Percentiles rank a stretch among this genome's conserved stretches.
Evolutionary conservation across 306 rosid species (phyloP).

Genomic region (Cucumis melo): DNA sequence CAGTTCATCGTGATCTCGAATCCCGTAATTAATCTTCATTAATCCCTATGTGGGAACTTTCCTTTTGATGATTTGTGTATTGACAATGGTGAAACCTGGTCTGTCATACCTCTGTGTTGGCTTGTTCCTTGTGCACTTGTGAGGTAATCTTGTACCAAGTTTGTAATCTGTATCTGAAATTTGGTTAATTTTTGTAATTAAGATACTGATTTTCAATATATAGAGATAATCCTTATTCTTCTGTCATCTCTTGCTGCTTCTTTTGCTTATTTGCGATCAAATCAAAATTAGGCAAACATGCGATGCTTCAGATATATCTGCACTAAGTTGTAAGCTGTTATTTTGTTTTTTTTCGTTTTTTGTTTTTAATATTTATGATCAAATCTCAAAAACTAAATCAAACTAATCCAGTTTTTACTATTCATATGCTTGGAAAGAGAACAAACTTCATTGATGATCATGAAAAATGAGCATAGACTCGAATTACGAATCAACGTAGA

Average conservation of each 20-base stretch:
- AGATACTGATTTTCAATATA: constrained; percentile 5
- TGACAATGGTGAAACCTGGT: background rate
- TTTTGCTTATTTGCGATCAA: background rate
- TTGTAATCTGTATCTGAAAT: constrained; percentile 3
- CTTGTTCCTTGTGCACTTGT: background rate
- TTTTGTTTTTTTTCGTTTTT: background rate
- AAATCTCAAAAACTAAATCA: background rate
- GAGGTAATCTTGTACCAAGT: constrained; percentile 1
- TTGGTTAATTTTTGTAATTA: constrained; percentile 8
- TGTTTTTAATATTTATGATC: background rate
- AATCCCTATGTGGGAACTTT: constrained; percentile 13
- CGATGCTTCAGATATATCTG: background rate
- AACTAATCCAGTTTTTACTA: background rate
- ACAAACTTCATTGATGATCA: too few relatives aligned
- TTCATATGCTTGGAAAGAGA: too few relatives aligned
- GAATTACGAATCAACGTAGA: too few relatives aligned
- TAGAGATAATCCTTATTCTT: constrained; percentile 7
- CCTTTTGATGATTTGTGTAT: constrained; percentile 26
- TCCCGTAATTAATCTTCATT: constrained; percentile 18
- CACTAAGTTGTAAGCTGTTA: background rate
- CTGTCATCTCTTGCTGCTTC: background rate
- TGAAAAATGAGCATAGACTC: too few relatives aligned
- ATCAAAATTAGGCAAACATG: background rate
- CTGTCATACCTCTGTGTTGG: background rate
- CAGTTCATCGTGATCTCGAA: constrained; percentile 19